Percentiles rank a stretch among this genome's conserved stretches.
Conservation (phyloP, 75 land plant species). For the Pinus albicaulis region DNA sequence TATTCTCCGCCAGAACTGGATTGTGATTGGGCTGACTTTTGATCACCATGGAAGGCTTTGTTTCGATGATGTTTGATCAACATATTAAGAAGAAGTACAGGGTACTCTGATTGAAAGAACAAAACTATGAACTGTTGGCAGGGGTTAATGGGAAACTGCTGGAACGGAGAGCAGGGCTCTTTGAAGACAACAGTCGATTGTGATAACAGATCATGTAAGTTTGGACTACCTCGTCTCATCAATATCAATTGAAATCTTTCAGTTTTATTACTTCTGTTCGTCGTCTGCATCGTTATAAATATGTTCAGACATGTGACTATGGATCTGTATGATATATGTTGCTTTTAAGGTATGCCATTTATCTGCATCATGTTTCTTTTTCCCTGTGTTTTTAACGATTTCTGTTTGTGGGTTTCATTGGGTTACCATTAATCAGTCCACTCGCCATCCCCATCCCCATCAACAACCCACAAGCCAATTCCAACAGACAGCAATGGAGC, state of each 20-base stretch:
- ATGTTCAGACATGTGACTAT: neutral
- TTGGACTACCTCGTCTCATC: neutral
- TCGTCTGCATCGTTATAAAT: neutral
- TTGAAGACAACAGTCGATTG: neutral
- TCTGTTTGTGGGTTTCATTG: neutral
- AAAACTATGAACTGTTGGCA: conserved; percentile 2
- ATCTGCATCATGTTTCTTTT: neutral
- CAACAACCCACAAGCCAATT: neutral
- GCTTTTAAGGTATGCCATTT: neutral
- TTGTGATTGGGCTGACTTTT: conserved; percentile 2
- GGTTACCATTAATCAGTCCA: neutral
- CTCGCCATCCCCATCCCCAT: conserved; percentile 3
- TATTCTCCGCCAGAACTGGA: too few species aligned
- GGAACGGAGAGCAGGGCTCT: conserved; percentile 3
- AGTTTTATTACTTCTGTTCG: neutral
- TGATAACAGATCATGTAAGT: neutral
- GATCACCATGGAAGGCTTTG: neutral
- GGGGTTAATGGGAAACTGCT: neutral
- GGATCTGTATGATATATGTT: neutral
- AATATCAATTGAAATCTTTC: neutral
- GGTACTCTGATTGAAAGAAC: neutral
- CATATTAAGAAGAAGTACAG: neutral
- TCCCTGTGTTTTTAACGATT: neutral
- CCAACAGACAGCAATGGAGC: neutral
- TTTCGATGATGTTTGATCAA: neutral